Base-by-base conservation (phyloP, 2,329 filamentous ascomycete genomes). In the Cercospora janseana region DNA sequence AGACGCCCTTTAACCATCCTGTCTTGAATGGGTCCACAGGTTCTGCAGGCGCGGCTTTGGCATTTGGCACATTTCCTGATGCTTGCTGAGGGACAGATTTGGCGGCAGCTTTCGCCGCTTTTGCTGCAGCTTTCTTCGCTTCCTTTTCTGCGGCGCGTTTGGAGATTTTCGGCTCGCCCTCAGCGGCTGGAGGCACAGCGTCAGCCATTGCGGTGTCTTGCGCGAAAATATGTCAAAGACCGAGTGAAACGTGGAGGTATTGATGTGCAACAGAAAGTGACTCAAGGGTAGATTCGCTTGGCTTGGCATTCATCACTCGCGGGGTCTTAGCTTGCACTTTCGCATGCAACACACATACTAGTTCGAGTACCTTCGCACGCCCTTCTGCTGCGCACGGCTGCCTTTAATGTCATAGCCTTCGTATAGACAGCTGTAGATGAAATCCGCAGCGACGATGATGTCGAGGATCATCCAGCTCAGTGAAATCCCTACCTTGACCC, bases 401-500 rank as follows among this genome's bases (percentile, higher is more conserved):
- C 51, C 20, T 40, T 35, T 49, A 8, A 21, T 34, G 46, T 31
- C 31, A 18, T 35, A 20, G 26, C 23, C 43, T 3, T 16, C 46
- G 35, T 37, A 31, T 3, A 62, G 56, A 52, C n/a, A 18, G 20
- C n/a, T n/a, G n/a, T n/a, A n/a, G n/a, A n/a, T n/a, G n/a, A n/a
- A n/a, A n/a, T n/a, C n/a, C n/a, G n/a, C n/a, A n/a, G n/a, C n/a
- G n/a, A 37, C 20, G 10, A 46, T 46, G 43, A 28, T 28, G 15
- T 29, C 41, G 37, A 24, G 57, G 3, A 52, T 66, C 49, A 72
- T 72, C 43, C 53, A 72, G 4, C 69, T 79, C 43, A 62, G 72
- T 56, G 75, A 83, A 21, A 83, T 88, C 42, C 83, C 81, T 4
- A 81, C 79, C 26, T 71, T 88, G 54, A 74, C 76, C 28, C 69